Base-by-base conservation (phyloP, 192 early-diverging fungal genomes). In the Fimicolochytrium jonesii region DNA sequence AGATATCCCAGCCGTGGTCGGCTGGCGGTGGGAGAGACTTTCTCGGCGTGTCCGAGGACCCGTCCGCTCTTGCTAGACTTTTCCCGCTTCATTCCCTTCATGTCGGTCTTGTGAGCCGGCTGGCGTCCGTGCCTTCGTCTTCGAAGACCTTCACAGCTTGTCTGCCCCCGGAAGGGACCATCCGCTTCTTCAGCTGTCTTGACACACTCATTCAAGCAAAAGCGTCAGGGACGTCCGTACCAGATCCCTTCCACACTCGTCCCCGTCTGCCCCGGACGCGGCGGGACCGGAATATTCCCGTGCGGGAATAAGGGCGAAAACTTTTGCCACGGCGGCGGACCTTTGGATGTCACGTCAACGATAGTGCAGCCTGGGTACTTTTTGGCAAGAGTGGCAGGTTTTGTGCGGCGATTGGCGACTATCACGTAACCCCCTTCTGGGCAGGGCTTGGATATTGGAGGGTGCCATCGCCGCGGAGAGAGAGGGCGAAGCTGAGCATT, bases 221-320 rank as follows among this genome's bases (percentile, higher is more conserved):
- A n/a, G n/a, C n/a, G n/a, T n/a, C n/a, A n/a, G n/a, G n/a, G 20
- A n/a, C 17, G 18, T 37, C 0, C 11, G 10, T 29, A 59, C 57
- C 57, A 59, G 7, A 59, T 59, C 10, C 57, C 57, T 45, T 59
- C 57, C 18, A 59, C 57, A 28, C 42, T 59, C 6, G 31, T 25
- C 15, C 57, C 41, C 7, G 6, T 43, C 2, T 28, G 23, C 7
- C 20, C 37, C 5, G 17, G 18, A 31, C 13, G 4, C 11, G 57
- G 43, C 6, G 57, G 42, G 1, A 59, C 39, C 5, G 41, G 57
- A 29, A 59, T 59, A 26, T 13, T 43, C 6, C 44, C 29, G 43
- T 59, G 57, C 26, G 57, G 57, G 43, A 30, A 59, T 13, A 59
- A 59, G 15, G 57, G 57, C 23, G 42, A 46, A 25, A 59, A 59